Evolutionary conservation across 1,139 yeast species (phyloP), one percentile per base, ranked within the genome.

Genomic region (Wickerhamomyces sp.): DNA sequence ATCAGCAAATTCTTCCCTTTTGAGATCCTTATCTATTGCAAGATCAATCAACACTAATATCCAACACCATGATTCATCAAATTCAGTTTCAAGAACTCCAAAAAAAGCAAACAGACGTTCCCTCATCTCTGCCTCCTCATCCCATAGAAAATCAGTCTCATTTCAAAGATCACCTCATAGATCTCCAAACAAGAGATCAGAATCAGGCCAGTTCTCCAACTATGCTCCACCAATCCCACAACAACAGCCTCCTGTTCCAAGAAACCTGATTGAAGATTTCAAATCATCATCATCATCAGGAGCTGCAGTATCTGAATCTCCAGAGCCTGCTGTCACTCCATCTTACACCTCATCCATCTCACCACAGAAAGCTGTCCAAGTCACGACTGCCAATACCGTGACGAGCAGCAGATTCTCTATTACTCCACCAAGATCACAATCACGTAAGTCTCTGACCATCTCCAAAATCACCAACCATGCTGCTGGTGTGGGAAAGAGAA

Each of bases 111-210:
- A 66, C 47, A 66, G 80, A 54, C 55, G 62, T 3, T 70, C 80
- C 23, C 64, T 66, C 37, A 70, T 75, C 18, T 68, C 74, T 44
- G 83, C 70, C 5, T 65, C 79, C 3, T 70, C 74, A 17, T 63
- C 78, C 21, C 70, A 70, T 47, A 70, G 66, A 49, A 65, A 78
- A 43, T 75, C 83, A 2, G 73, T 76, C 3, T 73, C 78, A 23
- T 75, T 75, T 53, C 76, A 72, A 31, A 41, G 33, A 28, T 39
- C 41, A 11, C 41, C 40, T 9, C 24, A 44, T 36, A 20, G 74
- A 68, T 40, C 40, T 39, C 41, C 49, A 42, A 20, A 45, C 48
- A 39, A 44, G 39, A 39, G 46, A 52, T 17, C 34, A 42, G 13
- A 37, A 39, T 15, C 46, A 26, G 32, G 31, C 26, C 41, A 9